Evolutionary conservation across 495 filamentous ascomycete species (phyloP), one percentile per base, ranked within the genome.

Genomic region (Aspergillus saccharolyticus): DNA sequence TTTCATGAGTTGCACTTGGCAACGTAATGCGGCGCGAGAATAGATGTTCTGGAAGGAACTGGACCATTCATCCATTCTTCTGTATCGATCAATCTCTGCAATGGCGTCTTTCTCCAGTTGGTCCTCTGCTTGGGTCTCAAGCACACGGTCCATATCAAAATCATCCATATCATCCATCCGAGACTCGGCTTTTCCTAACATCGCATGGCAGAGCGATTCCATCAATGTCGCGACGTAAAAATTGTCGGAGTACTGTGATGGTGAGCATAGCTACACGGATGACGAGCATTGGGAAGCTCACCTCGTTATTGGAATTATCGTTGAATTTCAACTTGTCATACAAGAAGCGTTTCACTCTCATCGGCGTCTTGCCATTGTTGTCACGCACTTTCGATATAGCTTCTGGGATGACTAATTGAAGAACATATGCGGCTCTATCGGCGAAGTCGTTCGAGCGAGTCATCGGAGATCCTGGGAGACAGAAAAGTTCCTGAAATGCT

Each of bases 51-150:
- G 90, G 70, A 87, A 96, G 0, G 91, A 95, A 33, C 86, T 83
- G 0, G 88, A 88, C 86, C 91, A 97, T 71, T 97, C 91, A 63
- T 99, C 94, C 80, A 95, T 90, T 45, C 93, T 84, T 48, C 91
- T 83, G 65, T 93, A 89, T 51, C 95, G 83, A 56, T 96, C 89
- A 46, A 99, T 89, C 67, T 96, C 91, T 42, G 88, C 85, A 16
- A 96, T 69, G 2, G 88, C 88, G 45, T 83, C 80, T 44, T 82
- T 81, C 56, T 88, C 82, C 43, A 94, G 86, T 25, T 78, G 69
- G n/a, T 79, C 74, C 56, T 84, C 79, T 18, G 84, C 83, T 21
- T 78, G 75, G n/a, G 83, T 78, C 30, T 82, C 77, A 43, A 82
- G 52, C 44, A 74, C 68, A 9, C 68, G 68, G 17, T 76, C 68